phyloP scores from a whole-genome alignment of 2,329 filamentous ascomycete genomes.

The Didymella segeticola region DNA sequence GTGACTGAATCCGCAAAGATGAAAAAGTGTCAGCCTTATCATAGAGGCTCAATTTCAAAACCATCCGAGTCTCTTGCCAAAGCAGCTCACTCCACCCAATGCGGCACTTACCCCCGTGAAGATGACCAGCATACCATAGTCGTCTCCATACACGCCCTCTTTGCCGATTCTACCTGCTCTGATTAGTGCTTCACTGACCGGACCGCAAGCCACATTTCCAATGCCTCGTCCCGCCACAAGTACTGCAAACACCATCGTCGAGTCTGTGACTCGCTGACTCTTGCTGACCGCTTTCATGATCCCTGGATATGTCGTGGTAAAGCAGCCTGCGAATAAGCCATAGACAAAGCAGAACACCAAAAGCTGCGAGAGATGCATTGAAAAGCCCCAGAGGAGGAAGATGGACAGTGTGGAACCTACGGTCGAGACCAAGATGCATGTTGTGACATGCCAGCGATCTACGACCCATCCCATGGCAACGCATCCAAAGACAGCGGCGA shows the following conservation, averaged over 20 bases:
- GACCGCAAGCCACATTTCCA: slow-evolving; percentile 58
- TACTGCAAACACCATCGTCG: slow-evolving; percentile 55
- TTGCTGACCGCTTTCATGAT: slow-evolving; percentile 34
- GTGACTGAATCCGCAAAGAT: background rate
- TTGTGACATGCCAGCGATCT: slow-evolving; percentile 53
- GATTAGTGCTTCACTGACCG: slow-evolving; percentile 56
- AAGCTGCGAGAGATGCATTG: slow-evolving; percentile 46
- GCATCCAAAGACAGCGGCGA: slow-evolving; percentile 47
- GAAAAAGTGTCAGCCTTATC: background rate
- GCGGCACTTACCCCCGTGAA: slow-evolving; percentile 52
- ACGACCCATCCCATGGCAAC: slow-evolving; percentile 47
- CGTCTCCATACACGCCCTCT: slow-evolving; percentile 48
- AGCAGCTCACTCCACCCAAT: slow-evolving; percentile 35
- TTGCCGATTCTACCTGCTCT: slow-evolving; percentile 22
- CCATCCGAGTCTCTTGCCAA: slow-evolving; percentile 30
- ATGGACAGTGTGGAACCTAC: slow-evolving; percentile 50
- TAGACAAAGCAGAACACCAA: slow-evolving; percentile 44
- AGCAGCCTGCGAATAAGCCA: slow-evolving; percentile 44
- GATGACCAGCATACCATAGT: slow-evolving; percentile 51
- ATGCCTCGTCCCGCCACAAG: slow-evolving; percentile 58
- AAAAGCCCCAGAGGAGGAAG: slow-evolving; percentile 58
- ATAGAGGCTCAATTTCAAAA: background rate
- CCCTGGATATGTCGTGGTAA: slow-evolving; percentile 33
- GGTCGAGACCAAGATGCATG: slow-evolving; percentile 52
- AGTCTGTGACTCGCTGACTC: slow-evolving; percentile 26